These are phyloP conservation scores for Solanum tarapatanum DNA, from an alignment of 257 asterid genomes.

Conservation along the genomic window DNA sequence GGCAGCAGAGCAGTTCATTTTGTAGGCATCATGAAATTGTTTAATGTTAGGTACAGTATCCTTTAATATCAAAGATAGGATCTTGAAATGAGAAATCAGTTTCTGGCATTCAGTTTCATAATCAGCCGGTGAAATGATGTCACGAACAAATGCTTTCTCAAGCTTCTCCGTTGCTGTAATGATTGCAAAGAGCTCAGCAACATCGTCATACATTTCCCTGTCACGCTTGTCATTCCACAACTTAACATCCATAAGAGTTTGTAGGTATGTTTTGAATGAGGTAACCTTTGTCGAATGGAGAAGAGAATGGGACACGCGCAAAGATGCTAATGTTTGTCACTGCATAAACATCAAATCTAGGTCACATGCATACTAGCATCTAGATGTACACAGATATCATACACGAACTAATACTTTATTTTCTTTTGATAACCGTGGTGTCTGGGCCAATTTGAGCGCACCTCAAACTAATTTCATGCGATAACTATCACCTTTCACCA, in stretches of 20 bases:
- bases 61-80: slow-evolving; percentile 55
- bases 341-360: slow-evolving; percentile 4
- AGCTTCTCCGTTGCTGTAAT: slow-evolving; percentile 59
- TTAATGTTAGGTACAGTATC: slow-evolving; percentile 69
- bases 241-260: slow-evolving; percentile 62
- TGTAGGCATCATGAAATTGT: slow-evolving; percentile 51
- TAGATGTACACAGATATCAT: no score
- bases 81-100: slow-evolving; percentile 67
- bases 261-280: background rate
- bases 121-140: slow-evolving; percentile 41
- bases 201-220: slow-evolving; percentile 80
- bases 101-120: slow-evolving; percentile 76
- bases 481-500: accelerated
- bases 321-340: slow-evolving; percentile 22
- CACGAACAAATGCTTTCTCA: slow-evolving; percentile 55
- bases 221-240: slow-evolving; percentile 95
- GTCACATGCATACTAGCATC: background rate
- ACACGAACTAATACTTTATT: no score
- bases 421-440: no score
- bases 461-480: no score
- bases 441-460: no score
- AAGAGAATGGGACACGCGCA: slow-evolving; percentile 98
- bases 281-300: slow-evolving; percentile 35
- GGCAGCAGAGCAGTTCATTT: slow-evolving; percentile 45
- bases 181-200: slow-evolving; percentile 77